phyloP scores from a whole-genome alignment of 768 basidiomycete species.

The Pulveroboletus sp. region DNA sequence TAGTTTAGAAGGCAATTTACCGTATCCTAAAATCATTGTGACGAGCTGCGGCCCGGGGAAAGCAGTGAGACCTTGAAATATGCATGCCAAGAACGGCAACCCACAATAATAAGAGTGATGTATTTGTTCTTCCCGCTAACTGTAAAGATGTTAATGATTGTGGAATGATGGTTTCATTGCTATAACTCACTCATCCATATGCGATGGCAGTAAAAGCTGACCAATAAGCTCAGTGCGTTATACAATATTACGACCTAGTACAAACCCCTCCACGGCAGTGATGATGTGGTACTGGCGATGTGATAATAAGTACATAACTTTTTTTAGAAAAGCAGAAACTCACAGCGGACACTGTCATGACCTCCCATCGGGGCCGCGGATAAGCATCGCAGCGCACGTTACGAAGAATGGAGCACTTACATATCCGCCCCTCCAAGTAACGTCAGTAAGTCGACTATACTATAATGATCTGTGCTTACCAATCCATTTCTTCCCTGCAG shows the following conservation, averaged over 20 bases:
- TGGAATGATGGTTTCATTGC: background rate
- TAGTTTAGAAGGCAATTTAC: background rate
- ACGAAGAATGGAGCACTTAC: constrained; percentile 1
- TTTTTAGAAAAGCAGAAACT: background rate
- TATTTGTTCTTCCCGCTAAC: constrained; percentile 18
- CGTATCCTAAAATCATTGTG: background rate
- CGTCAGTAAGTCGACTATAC: background rate
- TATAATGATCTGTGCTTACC: background rate
- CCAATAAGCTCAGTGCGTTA: background rate
- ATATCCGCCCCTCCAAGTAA: background rate
- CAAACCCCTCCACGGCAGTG: constrained; percentile 8
- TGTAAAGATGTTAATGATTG: background rate
- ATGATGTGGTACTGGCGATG: background rate
- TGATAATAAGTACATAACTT: background rate
- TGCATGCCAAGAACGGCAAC: background rate
- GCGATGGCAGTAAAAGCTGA: constrained; percentile 15
- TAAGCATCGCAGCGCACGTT: background rate
- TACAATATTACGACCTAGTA: background rate
- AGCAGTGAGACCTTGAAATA: background rate
- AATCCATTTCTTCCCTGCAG: background rate
- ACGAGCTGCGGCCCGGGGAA: constrained; percentile 1
- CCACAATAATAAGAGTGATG: constrained; percentile 9
- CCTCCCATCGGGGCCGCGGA: background rate
- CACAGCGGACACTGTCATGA: background rate
- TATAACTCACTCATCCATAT: constrained; percentile 14